Evolutionary conservation across 1,139 yeast species (phyloP), one percentile per base, ranked within the genome.

Genomic region (Geotrichum citri-aurantii): DNA sequence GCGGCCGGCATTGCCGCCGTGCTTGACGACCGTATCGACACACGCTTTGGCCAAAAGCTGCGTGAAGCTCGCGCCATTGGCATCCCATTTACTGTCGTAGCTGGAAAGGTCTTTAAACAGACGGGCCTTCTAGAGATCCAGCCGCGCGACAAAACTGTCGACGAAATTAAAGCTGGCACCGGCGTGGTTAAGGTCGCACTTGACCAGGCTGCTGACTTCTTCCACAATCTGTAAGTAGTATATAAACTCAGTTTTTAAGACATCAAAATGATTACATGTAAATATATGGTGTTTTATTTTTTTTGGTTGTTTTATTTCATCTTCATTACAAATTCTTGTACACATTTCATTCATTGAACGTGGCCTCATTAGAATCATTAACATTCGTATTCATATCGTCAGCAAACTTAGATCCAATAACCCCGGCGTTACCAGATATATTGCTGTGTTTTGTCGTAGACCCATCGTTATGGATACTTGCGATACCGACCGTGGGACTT

Each of bases 1-100:
- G 48, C 44, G 0, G 55, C 52, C 5, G 71, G 72, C 17, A 56
- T 71, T n/a, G 63, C 65, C 5, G 67, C 71, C 0, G 71, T 72
- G 3, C 66, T 70, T 59, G 79, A 76, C 52, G 78, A 76, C 63
- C 66, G 78, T 3, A 65, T 70, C 0, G 64, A 66, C 4, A 72
- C 71, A 59, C 61, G 61, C 8, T 61, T 74, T 52, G 78, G 78
- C 1, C 68, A 68, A 51, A 69, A 72, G 19, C 62, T 76, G 56
- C 68, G 71, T 3, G 73, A 70, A 14, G 71, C 75, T 1, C 63
- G 71, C 12, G 63, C 68, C 23, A 57, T 71, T n/a, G 79, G 79
- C 3, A 67, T 72, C 59, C 79, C 79, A 1, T 59, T 66, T 17
- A 65, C 69, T 1, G 62, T 76, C 6, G 64, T 75, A 14, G 71